Percentiles rank a stretch among this genome's conserved stretches.
phyloP scores from a whole-genome alignment of 2,329 filamentous ascomycete species.

The Alternaria triticimaculans region DNA sequence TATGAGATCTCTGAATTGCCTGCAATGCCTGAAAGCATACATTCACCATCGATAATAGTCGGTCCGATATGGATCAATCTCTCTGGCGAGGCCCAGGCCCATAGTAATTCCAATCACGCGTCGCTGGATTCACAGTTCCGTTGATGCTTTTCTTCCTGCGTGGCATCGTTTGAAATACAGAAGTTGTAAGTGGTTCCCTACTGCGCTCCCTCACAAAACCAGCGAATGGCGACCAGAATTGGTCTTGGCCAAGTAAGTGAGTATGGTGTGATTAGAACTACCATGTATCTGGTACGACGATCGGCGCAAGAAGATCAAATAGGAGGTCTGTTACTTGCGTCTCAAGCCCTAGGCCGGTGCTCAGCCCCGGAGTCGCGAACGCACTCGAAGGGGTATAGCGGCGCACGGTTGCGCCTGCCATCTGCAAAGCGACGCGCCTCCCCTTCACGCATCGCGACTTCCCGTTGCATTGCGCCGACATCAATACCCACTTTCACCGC shows the following conservation, averaged over 20 bases:
- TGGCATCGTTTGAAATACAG: neutral
- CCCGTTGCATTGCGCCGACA: slow-evolving; percentile 31
- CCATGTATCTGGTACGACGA: neutral
- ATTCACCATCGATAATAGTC: neutral
- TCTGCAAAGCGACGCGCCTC: slow-evolving; percentile 40
- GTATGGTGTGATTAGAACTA: neutral
- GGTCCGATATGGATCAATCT: neutral
- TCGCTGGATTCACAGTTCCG: neutral
- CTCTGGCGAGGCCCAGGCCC: neutral
- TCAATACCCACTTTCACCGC: slow-evolving; percentile 24
- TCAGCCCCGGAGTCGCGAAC: neutral
- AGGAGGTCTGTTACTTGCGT: neutral
- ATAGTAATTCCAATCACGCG: neutral
- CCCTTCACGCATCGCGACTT: slow-evolving; percentile 42
- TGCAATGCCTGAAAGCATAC: neutral
- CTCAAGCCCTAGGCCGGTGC: neutral
- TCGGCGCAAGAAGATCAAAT: neutral
- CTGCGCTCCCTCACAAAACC: neutral
- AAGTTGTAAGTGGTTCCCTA: neutral
- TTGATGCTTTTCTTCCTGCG: neutral
- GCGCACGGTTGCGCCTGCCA: slow-evolving; percentile 34
- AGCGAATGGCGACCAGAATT: neutral
- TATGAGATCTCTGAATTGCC: neutral
- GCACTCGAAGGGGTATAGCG: slow-evolving; percentile 12
- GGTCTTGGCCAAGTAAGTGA: neutral